Evolutionary conservation across 257 asterid genomes (phyloP).

Genomic region (Osmanthus fragrans): DNA sequence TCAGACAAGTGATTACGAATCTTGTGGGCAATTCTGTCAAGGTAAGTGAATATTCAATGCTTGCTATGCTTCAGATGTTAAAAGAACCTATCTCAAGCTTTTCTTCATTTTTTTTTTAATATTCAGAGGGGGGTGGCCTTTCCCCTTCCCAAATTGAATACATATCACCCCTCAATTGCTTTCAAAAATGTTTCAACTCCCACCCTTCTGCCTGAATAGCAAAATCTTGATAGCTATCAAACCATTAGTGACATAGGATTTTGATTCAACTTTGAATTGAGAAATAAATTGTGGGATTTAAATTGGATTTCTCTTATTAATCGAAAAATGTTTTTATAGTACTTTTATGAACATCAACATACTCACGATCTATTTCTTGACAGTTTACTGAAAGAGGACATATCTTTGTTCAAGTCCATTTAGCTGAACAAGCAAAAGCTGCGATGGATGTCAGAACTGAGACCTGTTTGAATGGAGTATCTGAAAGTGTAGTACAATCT

Average conservation of each 20-base stretch:
- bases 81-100: not conserved
- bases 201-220: not conserved
- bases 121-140: not conserved
- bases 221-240: not conserved
- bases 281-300: not conserved
- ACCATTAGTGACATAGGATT: not conserved
- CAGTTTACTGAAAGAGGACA: conserved; percentile 94
- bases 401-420: conserved; percentile 79
- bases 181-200: not conserved
- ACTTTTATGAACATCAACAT: not conserved
- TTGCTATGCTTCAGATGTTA: conserved; percentile 2
- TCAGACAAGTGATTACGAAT: conserved; percentile 89
- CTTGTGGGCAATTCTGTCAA: conserved; percentile 95
- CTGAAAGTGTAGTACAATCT: conserved; percentile 38
- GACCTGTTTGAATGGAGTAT: conserved; percentile 44
- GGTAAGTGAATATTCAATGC: conserved; percentile 49
- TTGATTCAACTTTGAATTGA: not conserved
- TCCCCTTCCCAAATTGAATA: not conserved
- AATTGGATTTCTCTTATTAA: not conserved
- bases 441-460: conserved; percentile 33
- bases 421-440: conserved; percentile 60
- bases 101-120: not conserved
- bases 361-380: not conserved
- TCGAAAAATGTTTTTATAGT: not conserved
- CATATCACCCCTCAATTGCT: not conserved